Conservation (phyloP, 345 rosid species). For the Eucalyptus sideroxylon region DNA sequence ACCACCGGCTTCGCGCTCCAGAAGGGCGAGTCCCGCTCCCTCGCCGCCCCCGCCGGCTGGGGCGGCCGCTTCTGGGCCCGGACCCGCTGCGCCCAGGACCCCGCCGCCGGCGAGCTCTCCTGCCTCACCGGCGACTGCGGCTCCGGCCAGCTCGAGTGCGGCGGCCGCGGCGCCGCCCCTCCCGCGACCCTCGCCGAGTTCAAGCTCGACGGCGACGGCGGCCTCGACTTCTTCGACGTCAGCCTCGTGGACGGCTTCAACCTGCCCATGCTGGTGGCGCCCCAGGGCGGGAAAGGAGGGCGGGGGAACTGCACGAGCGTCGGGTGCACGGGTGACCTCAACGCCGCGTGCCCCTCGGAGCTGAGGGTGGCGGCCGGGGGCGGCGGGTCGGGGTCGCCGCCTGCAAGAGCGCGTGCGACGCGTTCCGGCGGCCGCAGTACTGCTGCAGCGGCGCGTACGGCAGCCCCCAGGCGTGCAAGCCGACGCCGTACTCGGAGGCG, state of each 20-base stretch:
- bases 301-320: conserved; percentile 47
- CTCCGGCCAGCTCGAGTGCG: conserved; percentile 59
- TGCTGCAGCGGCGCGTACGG: conserved; percentile 71
- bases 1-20: conserved; percentile 79
- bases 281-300: conserved; percentile 61
- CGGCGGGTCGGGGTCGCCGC: conserved; percentile 30
- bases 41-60: conserved; percentile 74
- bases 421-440: conserved; percentile 63
- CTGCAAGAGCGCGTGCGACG: conserved; percentile 91
- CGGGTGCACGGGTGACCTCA: conserved; percentile 71
- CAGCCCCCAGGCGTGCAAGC: conserved; percentile 69
- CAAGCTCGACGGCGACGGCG: conserved; percentile 56
- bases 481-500: conserved; percentile 58
- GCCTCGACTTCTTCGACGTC: conserved; percentile 69
- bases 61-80: conserved; percentile 95
- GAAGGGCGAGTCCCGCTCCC: conserved; percentile 38
- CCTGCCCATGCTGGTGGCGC: conserved; percentile 68
- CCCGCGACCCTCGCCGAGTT: conserved; percentile 88
- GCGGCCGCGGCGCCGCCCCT: conserved; percentile 65
- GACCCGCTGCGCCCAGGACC: conserved; percentile 56
- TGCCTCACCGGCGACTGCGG: conserved; percentile 90
- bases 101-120: conserved; percentile 43
- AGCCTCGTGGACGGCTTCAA: conserved; percentile 97
- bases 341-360: conserved; percentile 71
- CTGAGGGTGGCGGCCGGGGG: conserved; percentile 41